Base-by-base conservation (phyloP, 257 asterid species). In the Gardenia jasminoides region DNA sequence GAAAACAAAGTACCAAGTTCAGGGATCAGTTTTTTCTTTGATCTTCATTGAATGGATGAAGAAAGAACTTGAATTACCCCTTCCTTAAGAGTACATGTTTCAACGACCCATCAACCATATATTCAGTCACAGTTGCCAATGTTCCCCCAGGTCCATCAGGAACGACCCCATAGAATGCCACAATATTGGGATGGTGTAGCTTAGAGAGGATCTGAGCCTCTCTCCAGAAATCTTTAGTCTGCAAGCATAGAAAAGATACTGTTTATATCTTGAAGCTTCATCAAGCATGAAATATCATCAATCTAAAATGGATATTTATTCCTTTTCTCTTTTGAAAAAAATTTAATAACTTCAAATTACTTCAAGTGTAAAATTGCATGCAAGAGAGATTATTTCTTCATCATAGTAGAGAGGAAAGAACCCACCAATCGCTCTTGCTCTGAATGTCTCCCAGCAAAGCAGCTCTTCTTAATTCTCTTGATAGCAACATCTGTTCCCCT, bases 171-270 rank as follows among this genome's bases (percentile, higher is more conserved):
- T 93, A 93, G 78, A 93, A 89, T 54, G 98, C 98, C 78, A 93
- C 96, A 62, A 93, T 85, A 85, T 93, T 92, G 47, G 98, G 98
- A 84, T 93, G 98, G 88, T 92, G 98, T 75, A 93, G 98, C 71
- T 85, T 81, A 3, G 98, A 93, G 61, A 93, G 92, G 78, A 93
- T 92, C 80, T 89, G 84, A 76, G 97, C 98, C 91, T 93, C 98
- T 87, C 96, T 90, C 98, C 98, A 93, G 82, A 93, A 90, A 74
- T 93, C 98, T 80, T 90, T 89, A 46, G 89, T 88, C 98, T 93
- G 85, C 41, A 77, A 31, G 22, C 24, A n/a, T n/a, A 39, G 67
- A 39, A 70, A 36, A 44, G 48, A 10, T 16, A 12, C 31, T 1
- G 33, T 11, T 69, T 68, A 50, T 36, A 39, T 68, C 70, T 41